Base-by-base conservation (phyloP, 768 basidiomycete species). In the Boletus barrowsii region DNA sequence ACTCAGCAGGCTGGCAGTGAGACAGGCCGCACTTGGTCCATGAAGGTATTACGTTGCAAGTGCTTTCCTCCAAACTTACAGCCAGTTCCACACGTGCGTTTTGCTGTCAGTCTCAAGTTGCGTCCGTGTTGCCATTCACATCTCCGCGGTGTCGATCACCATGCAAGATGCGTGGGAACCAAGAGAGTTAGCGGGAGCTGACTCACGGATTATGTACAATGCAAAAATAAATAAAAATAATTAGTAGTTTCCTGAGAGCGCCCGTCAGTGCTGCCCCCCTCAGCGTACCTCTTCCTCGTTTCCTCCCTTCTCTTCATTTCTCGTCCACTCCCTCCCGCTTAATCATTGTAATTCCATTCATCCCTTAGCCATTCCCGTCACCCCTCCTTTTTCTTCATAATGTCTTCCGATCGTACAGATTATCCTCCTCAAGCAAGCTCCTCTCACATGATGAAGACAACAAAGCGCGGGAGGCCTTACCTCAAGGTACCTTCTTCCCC, bases 401-500 rank as follows among this genome's bases (percentile, higher is more conserved):
- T 75, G 77, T 62, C 75, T 5, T 62, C 76, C 53, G 80, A 81
- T 59, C 71, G 70, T 46, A 49, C 72, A 48, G 66, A 65, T 63
- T 33, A 43, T n/a, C 64, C 65, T 69, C 75, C 80, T 30, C 80
- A 80, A 63, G 77, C 83, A 40, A 83, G 82, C 60, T 84, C 88
- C 40, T 92, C 90, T 26, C 94, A 96, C 72, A 91, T 96, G 90
- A 97, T 98, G 94, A 95, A 96, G 83, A 96, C 91, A 14, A 96
- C 94, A 69, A 92, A 93, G 78, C 85, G 94, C 67, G 94, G 94
- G 57, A 82, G 94, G 62, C 94, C 94, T 14, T 97, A 86, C 72
- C 82, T 95, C 72, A 96, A 95, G 84, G 94, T 90, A 52, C 58
- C 67, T 67, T 41, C 32, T 3, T 41, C 11, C 26, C 15, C 15